Percentiles rank a stretch among this genome's conserved stretches.
phyloP scores from a whole-genome alignment of 768 basidiomycete genomes.

The Hypholoma sublateritium region DNA sequence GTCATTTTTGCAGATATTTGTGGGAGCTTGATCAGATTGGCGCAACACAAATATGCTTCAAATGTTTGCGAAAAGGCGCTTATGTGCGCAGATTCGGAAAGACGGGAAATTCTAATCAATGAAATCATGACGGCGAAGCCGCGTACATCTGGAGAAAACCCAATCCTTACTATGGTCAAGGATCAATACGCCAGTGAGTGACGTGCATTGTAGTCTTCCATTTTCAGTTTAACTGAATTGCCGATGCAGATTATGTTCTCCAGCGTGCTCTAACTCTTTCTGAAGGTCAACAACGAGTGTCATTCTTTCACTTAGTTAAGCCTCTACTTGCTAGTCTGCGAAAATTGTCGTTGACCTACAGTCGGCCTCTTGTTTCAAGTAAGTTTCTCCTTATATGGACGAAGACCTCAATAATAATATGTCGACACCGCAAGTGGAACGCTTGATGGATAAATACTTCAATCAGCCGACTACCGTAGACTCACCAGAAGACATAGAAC shows the following conservation, averaged over 20 bases:
- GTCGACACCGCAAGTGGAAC: slow-evolving; percentile 51
- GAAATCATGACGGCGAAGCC: slow-evolving; percentile 71
- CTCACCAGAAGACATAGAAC: too few relatives aligned
- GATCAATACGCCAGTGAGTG: slow-evolving; percentile 86
- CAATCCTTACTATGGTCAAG: slow-evolving; percentile 77
- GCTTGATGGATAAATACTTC: slow-evolving; percentile 36
- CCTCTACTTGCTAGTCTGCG: slow-evolving; percentile 72
- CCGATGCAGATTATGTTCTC: slow-evolving; percentile 72
- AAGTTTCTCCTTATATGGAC: slow-evolving; percentile 25
- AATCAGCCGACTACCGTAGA: background rate
- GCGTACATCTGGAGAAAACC: slow-evolving; percentile 58
- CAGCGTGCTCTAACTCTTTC: slow-evolving; percentile 73
- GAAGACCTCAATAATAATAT: too few relatives aligned
- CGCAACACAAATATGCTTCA: slow-evolving; percentile 90
- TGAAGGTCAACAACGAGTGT: slow-evolving; percentile 71
- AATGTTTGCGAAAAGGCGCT: slow-evolving; percentile 96
- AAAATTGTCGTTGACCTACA: slow-evolving; percentile 68
- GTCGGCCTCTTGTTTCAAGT: slow-evolving; percentile 83
- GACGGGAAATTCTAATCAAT: slow-evolving; percentile 69
- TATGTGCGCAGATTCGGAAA: slow-evolving; percentile 59
- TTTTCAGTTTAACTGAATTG: background rate
- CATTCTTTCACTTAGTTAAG: slow-evolving; percentile 58
- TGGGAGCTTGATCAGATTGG: slow-evolving; percentile 77
- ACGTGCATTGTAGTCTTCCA: background rate
- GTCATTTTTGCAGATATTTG: slow-evolving; percentile 67